Evolutionary conservation across 2,329 filamentous ascomycete genomes (phyloP).

Genomic region (Alternaria longipes): DNA sequence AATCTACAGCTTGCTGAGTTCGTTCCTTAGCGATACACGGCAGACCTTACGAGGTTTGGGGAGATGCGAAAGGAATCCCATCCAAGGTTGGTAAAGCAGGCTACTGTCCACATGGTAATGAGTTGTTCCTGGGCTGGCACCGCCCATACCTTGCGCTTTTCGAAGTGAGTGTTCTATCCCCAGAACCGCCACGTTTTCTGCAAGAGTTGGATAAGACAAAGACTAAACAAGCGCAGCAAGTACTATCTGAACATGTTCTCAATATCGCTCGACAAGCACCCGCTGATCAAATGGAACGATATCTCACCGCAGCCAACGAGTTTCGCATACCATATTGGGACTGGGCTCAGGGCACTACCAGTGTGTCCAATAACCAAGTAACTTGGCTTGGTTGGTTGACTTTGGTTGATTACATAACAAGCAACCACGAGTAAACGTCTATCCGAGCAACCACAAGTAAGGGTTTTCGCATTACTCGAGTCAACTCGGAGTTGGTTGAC

Average conservation of each 20-base stretch:
- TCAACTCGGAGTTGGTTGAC: too few relatives aligned
- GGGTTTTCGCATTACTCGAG: too few relatives aligned
- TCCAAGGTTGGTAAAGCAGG: constrained; percentile 55
- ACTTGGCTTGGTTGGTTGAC: too few relatives aligned
- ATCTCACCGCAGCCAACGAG: constrained; percentile 34
- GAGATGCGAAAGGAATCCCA: constrained; percentile 45
- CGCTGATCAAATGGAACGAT: constrained; percentile 28
- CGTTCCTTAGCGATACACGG: constrained; percentile 44
- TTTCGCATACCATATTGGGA: constrained; percentile 51
- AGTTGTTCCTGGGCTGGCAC: constrained; percentile 86
- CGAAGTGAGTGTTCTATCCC: constrained; percentile 55
- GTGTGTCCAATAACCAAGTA: too few relatives aligned
- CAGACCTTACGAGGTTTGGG: constrained; percentile 48
- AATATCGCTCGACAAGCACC: constrained; percentile 30
- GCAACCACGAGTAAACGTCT: too few relatives aligned
- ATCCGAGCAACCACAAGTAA: too few relatives aligned
- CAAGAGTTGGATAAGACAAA: too few relatives aligned
- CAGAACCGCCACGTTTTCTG: not conserved
- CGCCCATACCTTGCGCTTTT: constrained; percentile 76
- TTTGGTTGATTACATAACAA: too few relatives aligned
- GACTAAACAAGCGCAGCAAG: constrained; percentile 33
- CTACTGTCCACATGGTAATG: constrained; percentile 81
- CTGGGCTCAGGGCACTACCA: constrained; percentile 38
- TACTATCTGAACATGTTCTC: constrained; percentile 36
- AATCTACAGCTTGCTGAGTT: not conserved